Conservation (phyloP, 2,329 filamentous ascomycete genomes). For the Periconia sp. region DNA sequence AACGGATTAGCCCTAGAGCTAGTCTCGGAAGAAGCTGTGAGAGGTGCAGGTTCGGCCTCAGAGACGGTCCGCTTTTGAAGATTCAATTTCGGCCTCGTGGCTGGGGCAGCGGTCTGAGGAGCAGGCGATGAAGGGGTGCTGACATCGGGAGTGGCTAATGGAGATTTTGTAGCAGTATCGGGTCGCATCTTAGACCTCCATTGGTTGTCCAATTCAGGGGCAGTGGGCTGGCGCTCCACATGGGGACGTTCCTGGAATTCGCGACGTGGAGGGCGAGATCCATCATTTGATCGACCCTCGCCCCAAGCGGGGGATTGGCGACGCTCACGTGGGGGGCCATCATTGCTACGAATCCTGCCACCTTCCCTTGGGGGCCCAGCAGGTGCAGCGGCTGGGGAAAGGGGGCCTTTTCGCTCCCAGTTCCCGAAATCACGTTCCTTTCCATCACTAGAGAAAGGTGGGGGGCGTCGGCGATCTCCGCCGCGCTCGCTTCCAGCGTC, state of each 20-base stretch:
- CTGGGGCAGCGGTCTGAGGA: conserved; percentile 59
- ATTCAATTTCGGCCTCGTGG: conserved; percentile 78
- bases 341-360: conserved; percentile 59
- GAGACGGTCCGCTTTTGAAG: conserved; percentile 89
- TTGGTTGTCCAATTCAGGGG: conserved; percentile 88
- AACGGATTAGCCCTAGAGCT: conserved; percentile 91
- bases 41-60: conserved; percentile 60
- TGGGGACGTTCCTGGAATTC: conserved; percentile 70
- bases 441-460: conserved; percentile 68
- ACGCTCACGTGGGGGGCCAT: conserved; percentile 45
- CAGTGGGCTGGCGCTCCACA: conserved; percentile 73
- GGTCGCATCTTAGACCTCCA: conserved; percentile 92
- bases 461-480: conserved; percentile 65
- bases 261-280: conserved; percentile 76
- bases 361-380: conserved; percentile 53
- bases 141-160: conserved; percentile 69
- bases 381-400: conserved; percentile 66
- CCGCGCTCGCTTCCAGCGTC: conserved; percentile 64
- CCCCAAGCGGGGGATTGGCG: conserved; percentile 72
- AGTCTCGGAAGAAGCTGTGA: conserved; percentile 38
- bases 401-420: conserved; percentile 93
- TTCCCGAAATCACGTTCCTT: conserved; percentile 80
- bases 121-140: conserved; percentile 77
- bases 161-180: conserved; percentile 66
- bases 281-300: conserved; percentile 69